These are phyloP conservation scores for Fusarium ramigenum DNA, from an alignment of 2,329 filamentous ascomycete species.

Conservation along the genomic window DNA sequence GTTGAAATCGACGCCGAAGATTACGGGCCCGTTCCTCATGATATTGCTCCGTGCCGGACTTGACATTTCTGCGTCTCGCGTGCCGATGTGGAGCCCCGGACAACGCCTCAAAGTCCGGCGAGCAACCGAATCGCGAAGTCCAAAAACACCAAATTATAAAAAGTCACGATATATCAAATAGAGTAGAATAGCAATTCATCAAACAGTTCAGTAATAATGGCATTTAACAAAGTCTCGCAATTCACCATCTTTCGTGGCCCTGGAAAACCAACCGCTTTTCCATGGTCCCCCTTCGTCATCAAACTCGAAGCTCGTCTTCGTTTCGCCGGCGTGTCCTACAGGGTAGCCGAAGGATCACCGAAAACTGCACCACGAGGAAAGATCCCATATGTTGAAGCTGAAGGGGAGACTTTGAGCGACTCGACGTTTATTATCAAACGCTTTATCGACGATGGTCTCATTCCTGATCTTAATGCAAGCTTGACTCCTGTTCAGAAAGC, in stretches of 20 bases:
- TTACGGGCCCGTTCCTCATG: not conserved
- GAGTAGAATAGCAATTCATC: not conserved
- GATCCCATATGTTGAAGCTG: slow-evolving; percentile 64
- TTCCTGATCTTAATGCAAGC: slow-evolving; percentile 59
- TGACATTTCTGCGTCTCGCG: not conserved
- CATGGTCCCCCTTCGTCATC: slow-evolving; percentile 70
- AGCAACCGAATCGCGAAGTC: not conserved
- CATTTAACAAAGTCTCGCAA: not conserved
- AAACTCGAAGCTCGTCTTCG: slow-evolving; percentile 71
- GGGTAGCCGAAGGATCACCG: slow-evolving; percentile 54
- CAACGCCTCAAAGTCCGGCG: slow-evolving; percentile 6
- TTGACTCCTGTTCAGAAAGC: slow-evolving; percentile 53
- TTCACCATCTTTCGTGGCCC: slow-evolving; percentile 61
- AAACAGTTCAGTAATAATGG: not conserved
- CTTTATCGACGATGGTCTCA: slow-evolving; percentile 51
- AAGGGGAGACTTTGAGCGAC: slow-evolving; percentile 55
- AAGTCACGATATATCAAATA: not conserved
- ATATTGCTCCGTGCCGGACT: not conserved
- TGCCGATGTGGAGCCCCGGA: slow-evolving; percentile 17
- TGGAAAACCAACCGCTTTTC: slow-evolving; percentile 50
- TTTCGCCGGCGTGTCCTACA: slow-evolving; percentile 60
- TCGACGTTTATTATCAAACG: slow-evolving; percentile 63
- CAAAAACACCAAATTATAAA: not conserved
- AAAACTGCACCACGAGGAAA: slow-evolving; percentile 63
- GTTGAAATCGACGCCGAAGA: not conserved